Conservation (phyloP, 2,329 filamentous ascomycete genomes). For the Aspergillus pseudoglaucus region DNA sequence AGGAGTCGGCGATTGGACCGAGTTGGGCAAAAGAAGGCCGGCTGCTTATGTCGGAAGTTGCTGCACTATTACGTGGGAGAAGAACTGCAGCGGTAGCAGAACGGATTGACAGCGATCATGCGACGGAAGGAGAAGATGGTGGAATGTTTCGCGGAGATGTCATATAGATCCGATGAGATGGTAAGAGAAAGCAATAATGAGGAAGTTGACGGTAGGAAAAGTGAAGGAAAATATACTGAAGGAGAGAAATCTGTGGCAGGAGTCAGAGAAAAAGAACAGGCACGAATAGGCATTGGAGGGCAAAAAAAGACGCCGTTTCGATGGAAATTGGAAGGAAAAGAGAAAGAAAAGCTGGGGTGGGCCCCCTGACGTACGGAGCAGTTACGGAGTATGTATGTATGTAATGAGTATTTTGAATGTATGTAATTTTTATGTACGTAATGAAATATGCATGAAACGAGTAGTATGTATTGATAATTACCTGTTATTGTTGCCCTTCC, state of each 20-base stretch:
- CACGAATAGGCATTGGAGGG: background rate
- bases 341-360: background rate
- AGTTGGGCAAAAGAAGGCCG: conserved; percentile 13
- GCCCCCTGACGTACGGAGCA: background rate
- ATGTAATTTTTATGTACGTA: background rate
- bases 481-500: no score
- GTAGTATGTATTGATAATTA: no score
- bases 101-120: background rate
- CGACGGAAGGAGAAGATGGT: background rate
- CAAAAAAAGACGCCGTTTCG: background rate
- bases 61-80: conserved; percentile 32
- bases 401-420: no score
- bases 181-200: background rate
- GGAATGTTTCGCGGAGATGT: background rate
- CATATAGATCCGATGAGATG: background rate
- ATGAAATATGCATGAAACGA: background rate
- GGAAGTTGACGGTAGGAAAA: background rate
- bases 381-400: background rate
- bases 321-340: conserved; percentile 1
- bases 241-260: background rate
- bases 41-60: conserved; percentile 22
- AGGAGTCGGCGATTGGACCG: conserved; percentile 25
- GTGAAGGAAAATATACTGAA: background rate
- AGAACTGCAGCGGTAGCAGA: conserved; percentile 19
- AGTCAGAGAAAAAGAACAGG: background rate